These are phyloP conservation scores for Trichoderma asperelloides DNA, from an alignment of 495 filamentous ascomycete genomes.

Conservation along the genomic window DNA sequence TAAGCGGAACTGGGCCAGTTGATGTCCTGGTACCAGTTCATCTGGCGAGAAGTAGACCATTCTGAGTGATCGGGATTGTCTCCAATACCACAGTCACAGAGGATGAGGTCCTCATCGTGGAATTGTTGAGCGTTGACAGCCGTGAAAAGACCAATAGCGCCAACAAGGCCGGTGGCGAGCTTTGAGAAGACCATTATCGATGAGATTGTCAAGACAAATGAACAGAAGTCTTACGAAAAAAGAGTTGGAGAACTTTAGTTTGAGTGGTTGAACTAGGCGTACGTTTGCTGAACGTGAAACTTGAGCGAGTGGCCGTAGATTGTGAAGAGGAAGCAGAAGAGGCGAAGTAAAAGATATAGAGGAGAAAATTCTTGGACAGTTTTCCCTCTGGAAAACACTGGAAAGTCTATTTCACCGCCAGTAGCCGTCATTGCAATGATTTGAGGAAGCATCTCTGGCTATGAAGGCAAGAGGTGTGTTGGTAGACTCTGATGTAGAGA, in stretches of 20 bases:
- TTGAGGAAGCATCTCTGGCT: not conserved
- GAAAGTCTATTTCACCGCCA: not conserved
- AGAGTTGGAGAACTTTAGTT: not conserved
- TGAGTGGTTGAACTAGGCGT: not conserved
- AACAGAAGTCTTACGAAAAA: not conserved
- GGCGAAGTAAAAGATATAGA: not conserved
- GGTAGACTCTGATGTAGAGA: not conserved
- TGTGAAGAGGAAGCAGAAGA: not conserved
- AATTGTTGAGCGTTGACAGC: not conserved
- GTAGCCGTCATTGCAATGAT: not conserved
- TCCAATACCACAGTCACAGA: not conserved
- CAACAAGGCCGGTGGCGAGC: not conserved
- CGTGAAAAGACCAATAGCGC: not conserved
- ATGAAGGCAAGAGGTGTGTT: not conserved
- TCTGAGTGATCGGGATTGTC: not conserved
- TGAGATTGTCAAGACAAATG: not conserved
- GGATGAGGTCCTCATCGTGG: not conserved
- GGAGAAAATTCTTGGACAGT: not conserved
- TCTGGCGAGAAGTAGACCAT: slow-evolving; percentile 1
- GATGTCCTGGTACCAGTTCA: slow-evolving; percentile 6
- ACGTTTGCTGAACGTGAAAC: not conserved
- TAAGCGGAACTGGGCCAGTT: not conserved
- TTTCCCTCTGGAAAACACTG: not conserved
- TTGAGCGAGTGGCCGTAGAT: not conserved
- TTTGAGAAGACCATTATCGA: not conserved